Evolutionary conservation across 2,329 filamentous ascomycete genomes (phyloP), one percentile per base, ranked within the genome.

Genomic region (Phialocephala subalpina): DNA sequence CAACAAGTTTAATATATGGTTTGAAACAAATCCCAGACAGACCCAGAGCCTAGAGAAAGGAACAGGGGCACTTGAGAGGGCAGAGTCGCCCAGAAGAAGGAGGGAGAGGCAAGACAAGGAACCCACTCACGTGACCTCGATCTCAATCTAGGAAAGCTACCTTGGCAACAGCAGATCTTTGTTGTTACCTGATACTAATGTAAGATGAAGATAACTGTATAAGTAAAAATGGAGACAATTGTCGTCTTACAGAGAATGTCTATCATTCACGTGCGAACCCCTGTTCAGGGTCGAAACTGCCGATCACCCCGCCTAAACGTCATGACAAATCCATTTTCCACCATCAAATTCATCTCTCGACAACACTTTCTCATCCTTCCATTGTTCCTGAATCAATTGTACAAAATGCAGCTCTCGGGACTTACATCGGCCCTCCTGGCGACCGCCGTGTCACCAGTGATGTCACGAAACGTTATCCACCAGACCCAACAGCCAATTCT

Each of bases 261-360:
- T 3, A 20, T 14, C n/a, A 5, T 49, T n/a, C 42, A 35, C 25
- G 59, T 35, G 45, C 25, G 7, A 33, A n/a, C n/a, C n/a, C 6
- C n/a, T 5, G 29, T 49, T 22, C 42, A 18, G 42, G 8, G 9
- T 49, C n/a, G 45, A 49, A 49, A 22, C n/a, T 49, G 45, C n/a
- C n/a, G 45, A 49, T 49, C 45, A 49, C 45, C 45, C 45, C 45
- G 45, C 45, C 22, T 49, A 22, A 33, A 49, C 45, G 45, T 49
- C 45, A 49, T 53, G 49, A 53, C n/a, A 5, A 20, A 53, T 29
- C n/a, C 25, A 29, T 22, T 5, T 49, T 22, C 8, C 18, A 12
- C 12, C 18, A 49, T 49, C 5, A 14, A 42, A 20, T 12, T 22
- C 45, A 49, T 16, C 18, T 22, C 38, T 42, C 38, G 14, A 42